These are phyloP conservation scores for Neurospora sp. DNA, from an alignment of 495 filamentous ascomycete species.

Conservation along the genomic window DNA sequence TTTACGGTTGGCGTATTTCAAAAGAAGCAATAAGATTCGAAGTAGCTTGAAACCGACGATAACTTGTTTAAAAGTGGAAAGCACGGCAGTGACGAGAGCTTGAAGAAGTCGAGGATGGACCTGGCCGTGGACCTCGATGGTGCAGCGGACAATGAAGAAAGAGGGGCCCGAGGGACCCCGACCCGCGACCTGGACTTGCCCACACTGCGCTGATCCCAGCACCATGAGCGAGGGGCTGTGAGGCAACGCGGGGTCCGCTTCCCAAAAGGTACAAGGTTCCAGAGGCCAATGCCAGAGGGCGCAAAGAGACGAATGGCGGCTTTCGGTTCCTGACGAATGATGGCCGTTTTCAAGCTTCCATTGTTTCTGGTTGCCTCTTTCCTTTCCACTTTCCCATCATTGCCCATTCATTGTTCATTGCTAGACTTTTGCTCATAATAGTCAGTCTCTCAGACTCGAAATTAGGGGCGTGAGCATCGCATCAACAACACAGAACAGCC, in stretches of 20 bases:
- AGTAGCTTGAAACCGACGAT: not conserved
- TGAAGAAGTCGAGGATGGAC: not conserved
- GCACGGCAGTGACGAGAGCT: not conserved
- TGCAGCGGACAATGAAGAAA: not conserved
- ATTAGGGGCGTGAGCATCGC: not conserved
- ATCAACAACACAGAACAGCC: not conserved
- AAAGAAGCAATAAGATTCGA: not conserved
- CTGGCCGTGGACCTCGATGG: not conserved
- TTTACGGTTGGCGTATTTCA: not conserved
- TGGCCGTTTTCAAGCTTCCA: not conserved
- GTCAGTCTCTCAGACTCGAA: not conserved
- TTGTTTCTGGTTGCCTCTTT: not conserved
- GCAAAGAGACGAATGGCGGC: not conserved
- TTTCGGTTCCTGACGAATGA: not conserved
- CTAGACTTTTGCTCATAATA: not conserved
- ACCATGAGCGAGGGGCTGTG: not conserved
- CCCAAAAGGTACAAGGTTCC: not conserved
- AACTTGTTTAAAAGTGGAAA: not conserved
- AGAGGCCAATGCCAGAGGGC: not conserved
- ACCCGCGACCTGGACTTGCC: not conserved
- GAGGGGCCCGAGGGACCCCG: not conserved
- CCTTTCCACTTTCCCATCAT: not conserved
- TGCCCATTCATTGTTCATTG: not conserved
- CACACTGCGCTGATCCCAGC: not conserved
- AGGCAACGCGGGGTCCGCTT: not conserved